These are phyloP conservation scores for Sutorius eximius DNA, from an alignment of 1,284 basidiomycete genomes.

Conservation along the genomic window DNA sequence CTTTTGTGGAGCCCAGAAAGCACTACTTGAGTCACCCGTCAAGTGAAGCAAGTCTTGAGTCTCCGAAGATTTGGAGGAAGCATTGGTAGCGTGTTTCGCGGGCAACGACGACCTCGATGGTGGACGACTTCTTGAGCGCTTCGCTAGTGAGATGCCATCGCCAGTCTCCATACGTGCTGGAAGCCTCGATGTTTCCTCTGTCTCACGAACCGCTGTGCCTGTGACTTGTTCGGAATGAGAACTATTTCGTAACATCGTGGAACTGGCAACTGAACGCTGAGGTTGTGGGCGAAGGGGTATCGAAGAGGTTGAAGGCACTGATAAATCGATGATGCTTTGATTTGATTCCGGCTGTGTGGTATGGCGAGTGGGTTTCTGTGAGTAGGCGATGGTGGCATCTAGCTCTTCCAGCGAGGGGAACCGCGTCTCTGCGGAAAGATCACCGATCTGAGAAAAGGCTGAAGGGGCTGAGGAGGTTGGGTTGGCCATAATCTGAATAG, in stretches of 20 bases:
- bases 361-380: slow-evolving; percentile 23
- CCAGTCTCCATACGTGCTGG: slow-evolving; percentile 11
- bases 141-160: slow-evolving; percentile 18
- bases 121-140: slow-evolving; percentile 26
- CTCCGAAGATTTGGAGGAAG: slow-evolving; percentile 19
- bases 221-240: slow-evolving; percentile 55
- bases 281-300: slow-evolving; percentile 18
- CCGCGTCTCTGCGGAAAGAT: slow-evolving; percentile 58
- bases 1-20: slow-evolving; percentile 15
- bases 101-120: slow-evolving; percentile 29
- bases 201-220: slow-evolving; percentile 53
- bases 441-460: slow-evolving; percentile 33
- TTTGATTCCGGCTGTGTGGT: slow-evolving; percentile 18
- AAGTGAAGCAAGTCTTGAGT: slow-evolving; percentile 24
- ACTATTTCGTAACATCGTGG: slow-evolving; percentile 15
- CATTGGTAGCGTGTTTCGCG: slow-evolving; percentile 15
- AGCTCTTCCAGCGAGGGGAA: slow-evolving; percentile 80
- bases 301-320: slow-evolving; percentile 23
- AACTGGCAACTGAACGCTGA: slow-evolving; percentile 14
- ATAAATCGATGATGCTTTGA: slow-evolving; percentile 23
- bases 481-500: slow-evolving; percentile 12
- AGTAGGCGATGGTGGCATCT: slow-evolving; percentile 54
- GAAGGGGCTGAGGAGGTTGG: slow-evolving; percentile 25
- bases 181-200: slow-evolving; percentile 16
- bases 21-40: slow-evolving; percentile 7